Evolutionary conservation across 345 rosid genomes (phyloP), one percentile per base, ranked within the genome.

Genomic region (Hibiscus trionum): DNA sequence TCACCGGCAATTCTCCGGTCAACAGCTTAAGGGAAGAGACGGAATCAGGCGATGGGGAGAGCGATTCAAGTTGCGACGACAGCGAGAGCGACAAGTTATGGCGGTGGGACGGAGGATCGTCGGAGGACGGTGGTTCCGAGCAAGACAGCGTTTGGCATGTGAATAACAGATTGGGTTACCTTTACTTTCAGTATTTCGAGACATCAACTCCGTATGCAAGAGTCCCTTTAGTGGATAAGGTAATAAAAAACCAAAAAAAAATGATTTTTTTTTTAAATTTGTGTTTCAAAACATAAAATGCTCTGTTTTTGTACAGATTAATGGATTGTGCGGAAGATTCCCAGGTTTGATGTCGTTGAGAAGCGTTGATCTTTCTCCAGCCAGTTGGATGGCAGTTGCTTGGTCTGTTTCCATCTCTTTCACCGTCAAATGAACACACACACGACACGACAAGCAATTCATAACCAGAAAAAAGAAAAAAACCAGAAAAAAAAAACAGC

Each of bases 361-460:
- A 84, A 93, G 95, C 66, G 96, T 96, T 2, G 99, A 96, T 89
- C 99, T 96, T 82, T 96, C 99, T 1, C 99, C 99, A 0, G 99
- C 98, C 4, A 93, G 96, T 76, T 96, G 99, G 99, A 96, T 96
- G 98, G 93, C 99, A 0, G 98, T 96, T 47, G 91, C 99, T 1
- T 96, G 99, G 99, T 96, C 78, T 69, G 49, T 80, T 9, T 72
- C 76, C 75, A 26, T 14, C 14, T 31, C 26, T 52, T 31, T 53
- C 21, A 66, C 70, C 6, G 0, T 26, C 15, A 2, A 26, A 63
- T 35, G 8, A 7, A 35, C 39, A 35, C 39, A 35, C 39, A 35
- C 39, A 35, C 39, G 39, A 35, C 39, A 35, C 39, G 39, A 35
- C 39, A 35, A 35, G 39, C 39, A 35, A 35, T 35, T 35, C 39